Base-by-base conservation (phyloP, 177 flowering plant genomes). In the Vitis hybrid region DNA sequence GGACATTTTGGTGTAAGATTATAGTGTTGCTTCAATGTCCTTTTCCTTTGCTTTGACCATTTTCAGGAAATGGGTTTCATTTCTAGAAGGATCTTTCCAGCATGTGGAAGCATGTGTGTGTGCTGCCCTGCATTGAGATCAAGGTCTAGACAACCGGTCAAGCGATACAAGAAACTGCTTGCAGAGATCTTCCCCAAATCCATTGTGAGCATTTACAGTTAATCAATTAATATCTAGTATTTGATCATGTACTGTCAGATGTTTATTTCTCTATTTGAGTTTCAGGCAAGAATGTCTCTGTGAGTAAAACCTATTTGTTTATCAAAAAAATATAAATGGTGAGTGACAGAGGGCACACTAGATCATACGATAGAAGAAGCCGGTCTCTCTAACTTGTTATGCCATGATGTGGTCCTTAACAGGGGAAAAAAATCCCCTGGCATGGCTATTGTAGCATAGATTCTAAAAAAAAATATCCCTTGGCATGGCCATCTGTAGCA, bases 111-210 rank as follows among this genome's bases (percentile, higher is more conserved):
- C 70, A 90, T 95, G 92, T 95, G 94, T 67, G 82, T 95, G 1
- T 95, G 97, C 79, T 95, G 98, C 72, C 97, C 98, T 78, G 92
- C 92, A 72, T 57, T 95, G 84, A 89, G 98, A 79, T 87, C 98
- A 8, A 86, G 95, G 65, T 95, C 98, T 61, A 82, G 97, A 22
- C 97, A 90, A 52, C 98, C 98, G 0, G 97, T 95, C 22, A 95
- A 92, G 79, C 90, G 98, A 5, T 95, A 92, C 85, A 95, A 89
- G 79, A 95, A 95, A 73, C 72, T 95, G 80, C 91, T 95, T 58
- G 81, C 92, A 33, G 95, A 89, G 56, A 90, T 95, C 75, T 95
- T 95, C 80, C 97, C 97, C 63, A 92, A 88, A 74, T 82, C 91
- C 55, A 71, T 72, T 71, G 97, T 92, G 67, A 88, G 92, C 73